Base-by-base conservation (phyloP, 2,329 filamentous ascomycete genomes). In the Diatrype stigma region DNA sequence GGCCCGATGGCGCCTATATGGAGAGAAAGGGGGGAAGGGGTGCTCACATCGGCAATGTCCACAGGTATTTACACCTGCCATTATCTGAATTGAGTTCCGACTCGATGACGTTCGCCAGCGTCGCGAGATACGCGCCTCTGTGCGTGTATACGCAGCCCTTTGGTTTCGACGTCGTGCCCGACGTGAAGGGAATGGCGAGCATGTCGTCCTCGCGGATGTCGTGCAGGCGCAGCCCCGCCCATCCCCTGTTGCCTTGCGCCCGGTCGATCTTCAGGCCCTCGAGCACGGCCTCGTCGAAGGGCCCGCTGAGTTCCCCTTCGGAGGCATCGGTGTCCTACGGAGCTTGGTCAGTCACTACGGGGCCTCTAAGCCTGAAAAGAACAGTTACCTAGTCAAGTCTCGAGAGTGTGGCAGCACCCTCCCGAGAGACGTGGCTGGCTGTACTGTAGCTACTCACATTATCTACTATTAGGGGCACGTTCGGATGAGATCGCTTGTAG, bases 121-220 rank as follows among this genome's bases (percentile, higher is more conserved):
- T 78, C 0, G 90, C 93, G 12, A 99, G 77, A 65, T 97, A 99
- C 7, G 84, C 84, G 3, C 92, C 89, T 45, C 94, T 81, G 68
- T 97, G 90, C 1, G 90, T 96, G 65, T 88, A 96, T 50, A 96
- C 85, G 3, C 96, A 93, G 5, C 94, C 94, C 69, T 99, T 97
- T 2, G 94, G 94, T 28, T 81, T 78, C 1, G 92, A 91, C 0
- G 94, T 97, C 1, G 94, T 97, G 3, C 93, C 93, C 26, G 88
- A 94, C 0, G 94, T 99, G 68, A 97, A 97, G 1, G 93, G 90
- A 50, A 99, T 83, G 3, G 92, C 90, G 54, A 97, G 80, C 59
- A 90, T 80, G 53, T 84, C 84, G 58, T 96, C 87, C 67, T 99
- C 94, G 60, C 90, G 79, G 1, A 77, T 73, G 3, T 81, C 80